These are phyloP conservation scores for Sphaerostilbella broomeana DNA, from an alignment of 2,329 filamentous ascomycete species.

Conservation along the genomic window DNA sequence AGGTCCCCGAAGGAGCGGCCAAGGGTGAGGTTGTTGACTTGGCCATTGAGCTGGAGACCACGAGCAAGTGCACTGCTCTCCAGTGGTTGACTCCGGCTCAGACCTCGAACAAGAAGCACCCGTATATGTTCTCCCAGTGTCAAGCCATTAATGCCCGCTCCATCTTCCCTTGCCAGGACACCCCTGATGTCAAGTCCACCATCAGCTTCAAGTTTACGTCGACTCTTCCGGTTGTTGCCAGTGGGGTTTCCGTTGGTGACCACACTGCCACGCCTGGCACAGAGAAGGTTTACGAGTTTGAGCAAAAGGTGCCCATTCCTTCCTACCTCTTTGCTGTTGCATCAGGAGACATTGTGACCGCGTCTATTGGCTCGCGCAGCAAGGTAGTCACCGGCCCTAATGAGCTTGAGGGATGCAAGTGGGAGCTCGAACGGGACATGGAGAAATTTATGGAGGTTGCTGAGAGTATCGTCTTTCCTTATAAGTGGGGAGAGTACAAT, in stretches of 20 bases:
- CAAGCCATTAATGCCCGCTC: slow-evolving; percentile 94
- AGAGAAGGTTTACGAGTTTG: slow-evolving; percentile 70
- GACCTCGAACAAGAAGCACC: slow-evolving; percentile 91
- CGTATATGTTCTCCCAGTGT: slow-evolving; percentile 97
- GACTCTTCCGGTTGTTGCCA: slow-evolving; percentile 82
- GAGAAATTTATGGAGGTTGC: slow-evolving; percentile 87
- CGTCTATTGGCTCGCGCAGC: slow-evolving; percentile 80
- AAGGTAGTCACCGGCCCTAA: slow-evolving; percentile 83
- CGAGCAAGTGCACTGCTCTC: slow-evolving; percentile 79
- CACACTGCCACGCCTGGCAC: slow-evolving; percentile 38
- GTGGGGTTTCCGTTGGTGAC: slow-evolving; percentile 58
- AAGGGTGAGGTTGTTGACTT: slow-evolving; percentile 49
- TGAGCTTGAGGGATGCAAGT: slow-evolving; percentile 74
- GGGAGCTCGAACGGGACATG: slow-evolving; percentile 86
- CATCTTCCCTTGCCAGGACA: slow-evolving; percentile 95
- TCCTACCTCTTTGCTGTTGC: slow-evolving; percentile 93
- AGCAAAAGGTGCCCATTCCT: slow-evolving; percentile 87
- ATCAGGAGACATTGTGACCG: slow-evolving; percentile 74
- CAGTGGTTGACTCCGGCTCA: slow-evolving; percentile 94
- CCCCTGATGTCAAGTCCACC: slow-evolving; percentile 94
- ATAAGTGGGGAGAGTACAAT: slow-evolving; percentile 93
- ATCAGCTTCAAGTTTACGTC: slow-evolving; percentile 85
- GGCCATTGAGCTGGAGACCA: slow-evolving; percentile 70
- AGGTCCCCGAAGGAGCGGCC: slow-evolving; percentile 47
- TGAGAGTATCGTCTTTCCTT: slow-evolving; percentile 75